These are phyloP conservation scores for Globisporangium carolinianum DNA, from an alignment of 352 stramenopile genomes.

Conservation along the genomic window DNA sequence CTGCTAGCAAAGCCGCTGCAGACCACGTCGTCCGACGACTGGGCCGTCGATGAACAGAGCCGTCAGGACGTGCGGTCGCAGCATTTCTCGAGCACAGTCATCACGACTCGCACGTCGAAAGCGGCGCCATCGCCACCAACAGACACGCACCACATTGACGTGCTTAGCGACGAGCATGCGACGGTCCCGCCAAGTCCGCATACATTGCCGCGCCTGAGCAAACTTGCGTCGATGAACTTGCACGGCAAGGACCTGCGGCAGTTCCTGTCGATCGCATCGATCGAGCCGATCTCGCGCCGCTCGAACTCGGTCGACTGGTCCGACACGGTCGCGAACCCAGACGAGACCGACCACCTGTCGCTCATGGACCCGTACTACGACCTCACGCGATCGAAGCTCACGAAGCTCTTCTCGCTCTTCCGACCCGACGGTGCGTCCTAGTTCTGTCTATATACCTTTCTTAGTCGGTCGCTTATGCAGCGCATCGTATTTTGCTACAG, in stretches of 20 bases:
- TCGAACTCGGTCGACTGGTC: constrained; percentile 65
- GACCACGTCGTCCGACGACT: constrained; percentile 8
- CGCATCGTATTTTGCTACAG: neutral
- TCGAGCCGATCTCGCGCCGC: constrained; percentile 26
- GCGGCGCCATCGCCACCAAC: neutral
- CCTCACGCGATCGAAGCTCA: constrained; percentile 65
- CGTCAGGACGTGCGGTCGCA: constrained; percentile 5
- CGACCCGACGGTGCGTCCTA: constrained; percentile 38
- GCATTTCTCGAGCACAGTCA: neutral
- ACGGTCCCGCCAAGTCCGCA: neutral
- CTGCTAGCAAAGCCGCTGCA: constrained; percentile 4
- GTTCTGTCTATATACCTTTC: neutral
- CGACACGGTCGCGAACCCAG: constrained; percentile 32
- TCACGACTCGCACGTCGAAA: neutral
- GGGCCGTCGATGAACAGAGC: constrained; percentile 5
- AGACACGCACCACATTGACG: constrained; percentile 4
- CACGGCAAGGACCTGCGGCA: constrained; percentile 60
- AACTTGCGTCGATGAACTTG: constrained; percentile 21
- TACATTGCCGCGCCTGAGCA: neutral
- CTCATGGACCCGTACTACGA: constrained; percentile 85
- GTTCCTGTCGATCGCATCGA: constrained; percentile 50
- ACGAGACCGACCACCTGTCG: constrained; percentile 46
- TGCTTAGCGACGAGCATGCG: neutral
- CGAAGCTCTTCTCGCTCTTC: constrained; percentile 63
- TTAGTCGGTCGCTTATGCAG: neutral